Evolutionary conservation across 495 filamentous ascomycete genomes (phyloP).

Genomic region (Talaromyces wortmannii): DNA sequence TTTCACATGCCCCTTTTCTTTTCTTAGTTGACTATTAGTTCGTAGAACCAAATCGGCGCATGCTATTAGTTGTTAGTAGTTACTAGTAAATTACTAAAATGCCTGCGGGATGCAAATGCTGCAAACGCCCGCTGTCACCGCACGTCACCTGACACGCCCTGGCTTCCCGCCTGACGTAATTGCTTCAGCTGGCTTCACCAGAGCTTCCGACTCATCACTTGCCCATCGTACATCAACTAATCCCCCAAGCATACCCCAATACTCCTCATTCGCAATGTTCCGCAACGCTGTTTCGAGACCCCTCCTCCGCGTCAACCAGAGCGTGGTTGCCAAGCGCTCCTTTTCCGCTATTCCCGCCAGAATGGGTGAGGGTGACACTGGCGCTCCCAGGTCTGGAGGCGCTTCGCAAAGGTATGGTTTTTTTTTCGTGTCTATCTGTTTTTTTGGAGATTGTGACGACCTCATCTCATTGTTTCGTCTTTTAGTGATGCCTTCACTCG

Average conservation of each 20-base stretch:
- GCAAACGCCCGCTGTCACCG: neutral
- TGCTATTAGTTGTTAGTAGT: too few species aligned
- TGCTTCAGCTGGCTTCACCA: neutral
- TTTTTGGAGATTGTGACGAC: neutral
- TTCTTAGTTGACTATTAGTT: too few species aligned
- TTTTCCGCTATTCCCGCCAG: conserved; percentile 57
- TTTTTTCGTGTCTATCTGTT: too few species aligned
- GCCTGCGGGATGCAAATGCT: neutral
- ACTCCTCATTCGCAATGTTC: conserved; percentile 46
- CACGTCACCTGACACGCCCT: neutral
- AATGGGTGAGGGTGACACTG: conserved; percentile 65
- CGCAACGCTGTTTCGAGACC: conserved; percentile 57
- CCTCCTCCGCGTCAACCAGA: conserved; percentile 42
- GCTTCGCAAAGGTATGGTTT: conserved; percentile 27
- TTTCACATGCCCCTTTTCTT: too few species aligned
- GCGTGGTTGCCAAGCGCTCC: conserved; percentile 42
- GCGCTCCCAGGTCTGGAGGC: conserved; percentile 45
- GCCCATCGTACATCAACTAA: neutral
- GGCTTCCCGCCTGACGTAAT: neutral
- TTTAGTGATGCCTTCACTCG: conserved; percentile 80
- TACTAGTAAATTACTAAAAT: too few species aligned
- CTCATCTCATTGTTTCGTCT: neutral
- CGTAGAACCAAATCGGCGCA: too few species aligned
- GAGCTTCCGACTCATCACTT: neutral
- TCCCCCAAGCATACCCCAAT: neutral